These are phyloP conservation scores for Trematosphaeria pertusa DNA, from an alignment of 2,329 filamentous ascomycete genomes.

Conservation along the genomic window DNA sequence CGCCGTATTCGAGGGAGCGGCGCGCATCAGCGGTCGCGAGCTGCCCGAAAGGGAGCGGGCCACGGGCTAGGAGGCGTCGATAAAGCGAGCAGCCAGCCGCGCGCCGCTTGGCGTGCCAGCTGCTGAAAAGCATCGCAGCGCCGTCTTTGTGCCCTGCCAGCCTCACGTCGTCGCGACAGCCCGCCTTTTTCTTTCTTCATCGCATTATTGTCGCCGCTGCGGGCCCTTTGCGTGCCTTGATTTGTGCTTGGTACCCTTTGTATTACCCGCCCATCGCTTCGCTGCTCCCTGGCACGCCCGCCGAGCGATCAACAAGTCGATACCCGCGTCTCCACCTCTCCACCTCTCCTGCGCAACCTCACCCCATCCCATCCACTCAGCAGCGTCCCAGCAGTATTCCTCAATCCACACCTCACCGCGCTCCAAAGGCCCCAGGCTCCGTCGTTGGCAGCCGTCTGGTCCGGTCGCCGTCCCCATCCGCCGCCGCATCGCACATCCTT, in stretches of 20 bases:
- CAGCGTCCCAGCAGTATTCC: conserved; percentile 4
- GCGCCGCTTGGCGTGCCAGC: neutral
- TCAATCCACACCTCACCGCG: conserved; percentile 25
- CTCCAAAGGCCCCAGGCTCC: conserved; percentile 9
- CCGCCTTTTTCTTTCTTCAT: neutral
- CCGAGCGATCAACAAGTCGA: conserved; percentile 18
- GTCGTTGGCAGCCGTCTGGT: neutral
- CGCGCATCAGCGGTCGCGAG: conserved; percentile 11
- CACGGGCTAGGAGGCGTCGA: conserved; percentile 1
- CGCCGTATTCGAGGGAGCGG: conserved; percentile 12
- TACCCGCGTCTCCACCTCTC: conserved; percentile 19
- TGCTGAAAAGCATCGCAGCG: conserved; percentile 1
- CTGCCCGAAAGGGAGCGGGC: conserved; percentile 20
- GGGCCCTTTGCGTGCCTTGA: conserved; percentile 8
- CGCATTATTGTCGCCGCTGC: neutral
- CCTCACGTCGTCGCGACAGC: neutral
- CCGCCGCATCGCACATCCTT: conserved; percentile 3
- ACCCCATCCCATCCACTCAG: conserved; percentile 22
- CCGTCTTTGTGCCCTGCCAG: neutral
- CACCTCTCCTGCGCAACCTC: conserved; percentile 30
- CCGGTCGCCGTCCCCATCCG: conserved; percentile 7
- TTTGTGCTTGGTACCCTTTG: neutral
- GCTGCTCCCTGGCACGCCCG: conserved; percentile 1
- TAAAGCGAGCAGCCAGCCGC: neutral
- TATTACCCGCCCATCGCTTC: too few relatives aligned